A percentile compares a stretch with the other conserved stretches of the same genome.
Conservation (phyloP, 768 basidiomycete genomes). For the Phylloporus arenicola region DNA sequence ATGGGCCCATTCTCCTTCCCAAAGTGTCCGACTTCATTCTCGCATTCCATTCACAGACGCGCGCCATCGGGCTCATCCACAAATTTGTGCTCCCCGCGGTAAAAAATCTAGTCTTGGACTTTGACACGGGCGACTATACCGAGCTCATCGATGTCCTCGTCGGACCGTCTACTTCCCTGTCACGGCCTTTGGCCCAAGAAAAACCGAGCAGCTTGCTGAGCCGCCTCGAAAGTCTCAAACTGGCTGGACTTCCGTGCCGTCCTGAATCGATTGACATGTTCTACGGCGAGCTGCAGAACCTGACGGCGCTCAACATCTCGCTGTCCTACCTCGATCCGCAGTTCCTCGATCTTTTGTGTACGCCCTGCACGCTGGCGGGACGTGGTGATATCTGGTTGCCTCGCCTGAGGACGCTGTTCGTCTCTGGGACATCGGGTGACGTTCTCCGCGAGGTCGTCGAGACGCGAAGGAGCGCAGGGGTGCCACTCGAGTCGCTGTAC, state of each 20-base stretch:
- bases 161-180: slow-evolving; percentile 14
- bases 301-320: slow-evolving; percentile 42
- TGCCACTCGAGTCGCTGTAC: slow-evolving; percentile 40
- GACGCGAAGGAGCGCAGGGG: slow-evolving; percentile 36
- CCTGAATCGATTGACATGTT: slow-evolving; percentile 31
- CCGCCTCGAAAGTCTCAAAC: slow-evolving; percentile 47
- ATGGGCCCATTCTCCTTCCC: slow-evolving; percentile 26
- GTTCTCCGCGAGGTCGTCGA: slow-evolving; percentile 43
- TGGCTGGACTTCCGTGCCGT: slow-evolving; percentile 46
- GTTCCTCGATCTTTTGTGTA: slow-evolving; percentile 25
- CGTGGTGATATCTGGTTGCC: slow-evolving; percentile 38
- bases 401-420: slow-evolving; percentile 43
- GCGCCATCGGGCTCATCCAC: slow-evolving; percentile 22
- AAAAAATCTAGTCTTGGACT: slow-evolving; percentile 43
- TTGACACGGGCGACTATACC: slow-evolving; percentile 50
- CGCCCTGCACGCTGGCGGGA: not conserved
- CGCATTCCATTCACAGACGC: slow-evolving; percentile 49
- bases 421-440: slow-evolving; percentile 39
- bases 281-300: slow-evolving; percentile 43
- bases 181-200: slow-evolving; percentile 34
- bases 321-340: slow-evolving; percentile 24
- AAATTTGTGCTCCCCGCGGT: slow-evolving; percentile 34
- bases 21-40: slow-evolving; percentile 36
- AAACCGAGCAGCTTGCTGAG: slow-evolving; percentile 35
- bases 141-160: slow-evolving; percentile 42